Conservation (phyloP, 2,329 filamentous ascomycete species). For the Saccharata proteae region DNA sequence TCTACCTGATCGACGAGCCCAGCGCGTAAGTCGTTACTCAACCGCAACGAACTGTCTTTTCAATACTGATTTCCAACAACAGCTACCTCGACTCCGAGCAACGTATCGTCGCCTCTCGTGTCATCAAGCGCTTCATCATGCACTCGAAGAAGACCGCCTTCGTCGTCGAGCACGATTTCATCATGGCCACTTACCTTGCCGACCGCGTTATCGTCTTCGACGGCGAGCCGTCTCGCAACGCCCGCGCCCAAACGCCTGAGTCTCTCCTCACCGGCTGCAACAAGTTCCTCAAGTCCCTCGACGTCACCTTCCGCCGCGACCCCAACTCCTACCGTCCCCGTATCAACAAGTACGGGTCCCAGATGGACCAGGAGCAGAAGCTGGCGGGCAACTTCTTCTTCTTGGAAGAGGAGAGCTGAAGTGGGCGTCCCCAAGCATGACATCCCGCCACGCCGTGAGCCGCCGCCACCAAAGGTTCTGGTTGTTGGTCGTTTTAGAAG, state of each 20-base stretch:
- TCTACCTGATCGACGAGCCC: slow-evolving; percentile 97
- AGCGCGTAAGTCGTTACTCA: slow-evolving; percentile 44
- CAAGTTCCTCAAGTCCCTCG: slow-evolving; percentile 86
- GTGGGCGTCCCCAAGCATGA: slow-evolving; percentile 44
- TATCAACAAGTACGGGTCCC: slow-evolving; percentile 95
- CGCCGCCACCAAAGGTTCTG: slow-evolving; percentile 4
- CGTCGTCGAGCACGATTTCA: slow-evolving; percentile 99
- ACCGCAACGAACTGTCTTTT: not conserved
- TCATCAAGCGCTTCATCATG: slow-evolving; percentile 99
- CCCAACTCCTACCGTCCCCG: slow-evolving; percentile 91
- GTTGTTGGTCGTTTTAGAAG: too few relatives aligned
- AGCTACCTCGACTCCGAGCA: slow-evolving; percentile 93
- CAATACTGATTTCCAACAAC: not conserved
- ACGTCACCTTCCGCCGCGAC: slow-evolving; percentile 97
- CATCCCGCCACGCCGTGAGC: slow-evolving; percentile 14
- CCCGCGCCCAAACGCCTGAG: slow-evolving; percentile 81
- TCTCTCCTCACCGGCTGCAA: slow-evolving; percentile 93
- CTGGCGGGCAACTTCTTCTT: slow-evolving; percentile 92
- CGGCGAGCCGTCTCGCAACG: slow-evolving; percentile 76
- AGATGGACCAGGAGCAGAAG: slow-evolving; percentile 98
- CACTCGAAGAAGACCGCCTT: slow-evolving; percentile 99
- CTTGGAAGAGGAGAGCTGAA: slow-evolving; percentile 75
- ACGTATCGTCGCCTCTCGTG: slow-evolving; percentile 90
- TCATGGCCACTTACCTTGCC: slow-evolving; percentile 75
- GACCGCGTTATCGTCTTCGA: slow-evolving; percentile 99